These are phyloP conservation scores for Wickerhamiella nectarea DNA, from an alignment of 805 yeast genomes.

Conservation along the genomic window DNA sequence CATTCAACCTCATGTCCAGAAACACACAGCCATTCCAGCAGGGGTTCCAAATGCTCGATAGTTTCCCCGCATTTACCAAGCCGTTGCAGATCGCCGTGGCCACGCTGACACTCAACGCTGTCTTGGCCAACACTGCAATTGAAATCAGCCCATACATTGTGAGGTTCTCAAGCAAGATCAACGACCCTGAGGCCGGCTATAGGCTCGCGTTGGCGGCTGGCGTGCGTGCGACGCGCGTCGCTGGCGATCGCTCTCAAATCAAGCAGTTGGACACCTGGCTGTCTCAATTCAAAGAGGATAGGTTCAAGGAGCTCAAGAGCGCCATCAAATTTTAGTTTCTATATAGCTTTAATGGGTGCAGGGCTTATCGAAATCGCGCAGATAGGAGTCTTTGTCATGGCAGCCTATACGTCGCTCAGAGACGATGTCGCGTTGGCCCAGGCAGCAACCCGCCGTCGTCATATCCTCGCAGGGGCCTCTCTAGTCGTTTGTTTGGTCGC, in stretches of 20 bases:
- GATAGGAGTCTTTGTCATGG: slow-evolving; percentile 4
- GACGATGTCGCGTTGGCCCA: slow-evolving; percentile 5
- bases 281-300: not conserved
- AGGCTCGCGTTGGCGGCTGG: slow-evolving; percentile 19
- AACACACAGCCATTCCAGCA: slow-evolving; percentile 20
- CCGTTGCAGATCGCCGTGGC: slow-evolving; percentile 31
- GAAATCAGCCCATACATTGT: not conserved
- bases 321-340: not conserved
- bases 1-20: slow-evolving; percentile 17
- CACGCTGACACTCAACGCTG: slow-evolving; percentile 26
- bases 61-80: slow-evolving; percentile 9
- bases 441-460: slow-evolving; percentile 25
- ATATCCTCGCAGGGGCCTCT: slow-evolving; percentile 33
- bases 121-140: slow-evolving; percentile 9
- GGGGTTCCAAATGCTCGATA: slow-evolving; percentile 20
- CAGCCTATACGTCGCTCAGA: slow-evolving; percentile 5
- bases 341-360: not conserved
- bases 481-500: slow-evolving; percentile 38
- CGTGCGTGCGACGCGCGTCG: slow-evolving; percentile 10
- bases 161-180: slow-evolving; percentile 1
- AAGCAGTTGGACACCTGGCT: not conserved
- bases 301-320: slow-evolving; percentile 3
- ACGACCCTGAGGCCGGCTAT: slow-evolving; percentile 16
- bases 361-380: too few relatives aligned
- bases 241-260: not conserved